Evolutionary conservation across 768 basidiomycete species (phyloP), one percentile per base, ranked within the genome.

Genomic region (Macrolepiota dolichaula): DNA sequence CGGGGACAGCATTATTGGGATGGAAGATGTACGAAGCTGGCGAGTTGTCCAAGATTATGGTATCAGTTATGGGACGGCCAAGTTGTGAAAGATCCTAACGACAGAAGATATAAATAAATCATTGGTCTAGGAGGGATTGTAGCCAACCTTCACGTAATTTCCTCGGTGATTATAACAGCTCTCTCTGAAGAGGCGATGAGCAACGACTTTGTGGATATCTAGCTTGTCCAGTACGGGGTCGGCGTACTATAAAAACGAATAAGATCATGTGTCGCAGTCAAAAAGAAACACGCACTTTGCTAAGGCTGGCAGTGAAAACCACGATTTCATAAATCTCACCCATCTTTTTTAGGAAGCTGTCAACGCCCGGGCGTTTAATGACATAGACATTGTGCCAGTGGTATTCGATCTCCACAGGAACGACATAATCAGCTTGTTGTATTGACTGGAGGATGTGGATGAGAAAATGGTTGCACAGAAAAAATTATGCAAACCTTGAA

Each of bases 11-110:
- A 72, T 98, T 98, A 78, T 97, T 96, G 15, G 95, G 95, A 71
- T 99, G 96, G 83, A 99, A 99, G 62, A 98, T 96, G 75, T 98
- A 99, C 12, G 94, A 97, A 12, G 97, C 97, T 15, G 97, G 97
- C 27, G 96, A 98, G 74, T 98, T 99, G 77, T 98, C 97, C 68
- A 99, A 85, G 76, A 99, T 99, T 70, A 98, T 98, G 63, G 90
- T 94, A 70, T 96, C 94, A 51, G 86, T 82, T 66, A 97, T 93
- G 5, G 94, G 93, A 29, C 97, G 89, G 51, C 97, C 97, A 56
- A 99, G 82, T 76, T 98, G 97, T 22, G 97, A 99, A 37, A 99
- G 80, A 74, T 99, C 96, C 95, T 98, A 68, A 37, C 15, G 53
- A 50, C 10, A 46, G 46, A 13, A n/a, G n/a, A 36, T 62, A 62